These are phyloP conservation scores for Wickerhamiella azymoides DNA, from an alignment of 805 yeast species.

Conservation along the genomic window DNA sequence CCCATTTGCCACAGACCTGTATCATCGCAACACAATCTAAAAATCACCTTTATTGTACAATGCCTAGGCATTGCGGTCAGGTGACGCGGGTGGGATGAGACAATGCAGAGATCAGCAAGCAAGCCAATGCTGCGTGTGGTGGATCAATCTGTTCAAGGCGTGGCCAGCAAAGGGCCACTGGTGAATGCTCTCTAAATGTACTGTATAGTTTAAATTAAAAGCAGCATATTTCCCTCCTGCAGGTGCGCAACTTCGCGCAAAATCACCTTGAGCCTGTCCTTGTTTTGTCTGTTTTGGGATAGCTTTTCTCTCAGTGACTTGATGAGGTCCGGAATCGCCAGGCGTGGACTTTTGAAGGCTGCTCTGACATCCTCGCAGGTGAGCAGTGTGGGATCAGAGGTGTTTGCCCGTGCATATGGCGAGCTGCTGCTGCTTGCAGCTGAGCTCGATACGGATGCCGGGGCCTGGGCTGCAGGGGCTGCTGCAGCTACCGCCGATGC, in stretches of 20 bases:
- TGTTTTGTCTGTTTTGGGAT: slow-evolving; percentile 49
- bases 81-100: no score
- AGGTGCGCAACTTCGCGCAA: slow-evolving; percentile 45
- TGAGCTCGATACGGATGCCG: not conserved
- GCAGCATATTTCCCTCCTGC: slow-evolving; percentile 30
- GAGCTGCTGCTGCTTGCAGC: slow-evolving; percentile 28
- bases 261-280: slow-evolving; percentile 41
- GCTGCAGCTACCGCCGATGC: slow-evolving; percentile 9
- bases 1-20: no score
- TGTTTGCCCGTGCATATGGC: slow-evolving; percentile 26
- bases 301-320: slow-evolving; percentile 48
- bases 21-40: no score
- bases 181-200: not conserved
- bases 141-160: not conserved
- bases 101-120: no score
- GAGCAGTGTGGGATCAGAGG: slow-evolving; percentile 31
- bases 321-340: slow-evolving; percentile 50
- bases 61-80: no score
- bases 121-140: no score
- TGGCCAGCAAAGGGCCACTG: no score
- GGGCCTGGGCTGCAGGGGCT: slow-evolving; percentile 9
- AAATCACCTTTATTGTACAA: no score
- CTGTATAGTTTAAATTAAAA: not conserved
- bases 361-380: slow-evolving; percentile 61
- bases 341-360: slow-evolving; percentile 34